Conservation (phyloP, 1,139 yeast genomes). For the Nakaseomyces uthaithaninus region DNA sequence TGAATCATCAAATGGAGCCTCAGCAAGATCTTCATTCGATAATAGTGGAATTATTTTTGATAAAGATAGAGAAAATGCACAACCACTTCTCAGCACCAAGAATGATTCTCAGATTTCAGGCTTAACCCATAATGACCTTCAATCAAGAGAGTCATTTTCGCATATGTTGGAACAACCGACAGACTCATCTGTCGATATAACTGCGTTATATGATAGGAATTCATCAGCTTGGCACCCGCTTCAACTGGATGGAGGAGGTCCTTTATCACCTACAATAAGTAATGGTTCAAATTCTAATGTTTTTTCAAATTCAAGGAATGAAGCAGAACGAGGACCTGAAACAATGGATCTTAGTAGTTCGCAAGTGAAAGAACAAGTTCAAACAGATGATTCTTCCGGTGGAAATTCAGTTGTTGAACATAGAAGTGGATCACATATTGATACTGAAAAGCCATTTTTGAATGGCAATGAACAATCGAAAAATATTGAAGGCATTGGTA, state of each 20-base stretch:
- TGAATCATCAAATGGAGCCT: conserved; percentile 12
- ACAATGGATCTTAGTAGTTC: neutral
- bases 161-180: conserved; percentile 16
- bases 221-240: conserved; percentile 27
- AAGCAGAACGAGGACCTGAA: neutral
- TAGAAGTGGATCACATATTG: neutral
- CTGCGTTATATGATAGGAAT: conserved; percentile 26
- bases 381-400: conserved; percentile 7
- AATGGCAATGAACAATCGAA: neutral
- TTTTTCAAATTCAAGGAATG: neutral
- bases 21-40: conserved; percentile 23
- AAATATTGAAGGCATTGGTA: neutral
- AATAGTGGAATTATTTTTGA: conserved; percentile 11
- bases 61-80: conserved; percentile 13
- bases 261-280: conserved; percentile 14
- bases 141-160: conserved; percentile 19
- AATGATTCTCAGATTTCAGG: conserved; percentile 3
- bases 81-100: conserved; percentile 19
- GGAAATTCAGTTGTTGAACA: conserved; percentile 3
- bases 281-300: neutral
- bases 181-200: conserved; percentile 27
- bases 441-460: conserved; percentile 1
- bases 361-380: neutral
- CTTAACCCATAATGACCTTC: conserved; percentile 7
- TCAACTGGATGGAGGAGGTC: conserved; percentile 13